Conservation (phyloP, 805 yeast species). For the Kluyveromyces lactis region DNA sequence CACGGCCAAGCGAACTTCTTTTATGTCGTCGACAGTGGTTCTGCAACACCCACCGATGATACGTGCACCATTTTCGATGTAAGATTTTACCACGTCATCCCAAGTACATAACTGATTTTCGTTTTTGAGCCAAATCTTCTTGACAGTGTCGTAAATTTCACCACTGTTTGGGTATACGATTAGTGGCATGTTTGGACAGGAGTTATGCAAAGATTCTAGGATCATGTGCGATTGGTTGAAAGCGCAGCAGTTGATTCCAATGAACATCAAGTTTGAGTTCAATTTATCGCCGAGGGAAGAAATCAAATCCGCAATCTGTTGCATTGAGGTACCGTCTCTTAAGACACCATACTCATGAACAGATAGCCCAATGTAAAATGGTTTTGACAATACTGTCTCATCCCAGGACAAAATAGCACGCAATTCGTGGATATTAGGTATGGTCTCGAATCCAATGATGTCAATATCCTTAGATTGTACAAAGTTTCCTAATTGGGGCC, state of each 20-base stretch:
- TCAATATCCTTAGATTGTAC: conserved; percentile 44
- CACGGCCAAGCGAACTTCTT: conserved; percentile 14
- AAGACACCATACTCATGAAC: conserved; percentile 31
- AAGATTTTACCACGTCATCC: conserved; percentile 31
- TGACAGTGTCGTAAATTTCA: conserved; percentile 46
- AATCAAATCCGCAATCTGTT: conserved; percentile 23
- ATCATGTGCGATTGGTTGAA: conserved; percentile 35
- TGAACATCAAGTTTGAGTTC: conserved; percentile 32
- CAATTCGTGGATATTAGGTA: conserved; percentile 55
- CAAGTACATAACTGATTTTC: conserved; percentile 27
- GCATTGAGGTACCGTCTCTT: conserved; percentile 44
- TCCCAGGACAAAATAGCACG: conserved; percentile 36
- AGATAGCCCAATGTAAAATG: conserved; percentile 39
- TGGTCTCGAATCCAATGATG: conserved; percentile 60
- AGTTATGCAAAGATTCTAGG: conserved; percentile 22
- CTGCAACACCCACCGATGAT: conserved; percentile 75
- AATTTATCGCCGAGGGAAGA: conserved; percentile 12
- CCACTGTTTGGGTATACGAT: conserved; percentile 73
- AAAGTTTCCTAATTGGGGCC: conserved; percentile 37
- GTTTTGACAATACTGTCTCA: conserved; percentile 31
- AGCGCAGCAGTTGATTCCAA: conserved; percentile 67
- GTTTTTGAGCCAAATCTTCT: conserved; percentile 35
- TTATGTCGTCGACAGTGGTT: conserved; percentile 44
- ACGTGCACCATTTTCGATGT: conserved; percentile 36
- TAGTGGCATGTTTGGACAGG: conserved; percentile 30